Base-by-base conservation (phyloP, 352 stramenopile genomes). In the Pythium aristosporum region DNA sequence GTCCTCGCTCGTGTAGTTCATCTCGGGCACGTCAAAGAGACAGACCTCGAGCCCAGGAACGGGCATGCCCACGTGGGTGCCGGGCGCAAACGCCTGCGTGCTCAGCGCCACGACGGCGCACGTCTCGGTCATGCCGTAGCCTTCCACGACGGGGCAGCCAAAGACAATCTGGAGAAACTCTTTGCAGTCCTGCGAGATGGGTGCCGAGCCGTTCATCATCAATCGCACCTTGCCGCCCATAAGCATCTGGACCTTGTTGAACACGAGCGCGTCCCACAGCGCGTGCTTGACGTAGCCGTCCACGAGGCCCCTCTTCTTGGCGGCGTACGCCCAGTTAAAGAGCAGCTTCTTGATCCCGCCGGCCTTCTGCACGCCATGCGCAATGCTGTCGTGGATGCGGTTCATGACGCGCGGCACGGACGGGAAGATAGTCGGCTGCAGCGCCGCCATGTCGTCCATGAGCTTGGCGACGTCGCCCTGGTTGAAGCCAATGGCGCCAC, bases 251-350 rank as follows among this genome's bases (percentile, higher is more conserved):
- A 98, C 82, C 69, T 98, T 98, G 67, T 87, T 87, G 63, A 99
- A 99, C 46, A 99, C 80, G 30, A 99, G 69, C 47, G 79, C 74
- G 80, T 99, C 96, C 84, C 96, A 99, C 32, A 99, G 72, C 43
- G 65, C 60, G 67, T 94, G 75, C n/a, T 63, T 73, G n/a, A 78
- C 70, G 57, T 70, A 57, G 20, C 69, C 75, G 7, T 63, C 28
- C 13, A 63, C 39, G 52, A 79, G 67, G 37, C 59, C 25, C 16
- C 36, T 48, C 23, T 82, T 70, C 69, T 91, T 91, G 49, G 78
- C 55, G 5, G 65, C 63, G 52, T 77, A 70, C 4, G 68, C 75
- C 20, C 57, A 57, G 58, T 81, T 73, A 54, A 81, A 81, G 23
- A 76, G 52, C 6, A 72, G 18, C 42, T 77, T 73, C 59, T 77